A percentile compares a stretch with the other conserved stretches of the same genome.
These are phyloP conservation scores for Pseudogymnoascus sp. DNA, from an alignment of 2,329 filamentous ascomycete species.

Conservation along the genomic window DNA sequence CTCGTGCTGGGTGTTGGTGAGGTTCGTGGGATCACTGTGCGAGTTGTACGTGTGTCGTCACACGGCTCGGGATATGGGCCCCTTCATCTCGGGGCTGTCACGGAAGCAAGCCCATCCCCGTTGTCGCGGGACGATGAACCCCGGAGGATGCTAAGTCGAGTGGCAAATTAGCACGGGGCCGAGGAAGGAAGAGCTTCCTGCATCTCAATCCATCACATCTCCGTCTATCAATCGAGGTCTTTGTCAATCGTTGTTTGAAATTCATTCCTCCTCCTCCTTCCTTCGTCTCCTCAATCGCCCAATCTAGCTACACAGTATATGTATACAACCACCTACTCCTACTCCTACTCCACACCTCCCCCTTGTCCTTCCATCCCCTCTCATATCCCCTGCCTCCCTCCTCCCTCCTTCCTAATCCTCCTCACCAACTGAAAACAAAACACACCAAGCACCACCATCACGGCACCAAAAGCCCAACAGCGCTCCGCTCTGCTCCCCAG, in stretches of 20 bases:
- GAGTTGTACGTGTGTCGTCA: not conserved
- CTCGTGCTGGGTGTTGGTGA: not conserved
- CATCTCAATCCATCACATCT: not conserved
- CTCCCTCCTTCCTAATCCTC: not conserved
- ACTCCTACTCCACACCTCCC: not conserved
- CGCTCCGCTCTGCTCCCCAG: conserved; percentile 1
- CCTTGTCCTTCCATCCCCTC: not conserved
- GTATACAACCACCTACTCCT: not conserved
- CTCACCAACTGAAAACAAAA: conserved; percentile 4
- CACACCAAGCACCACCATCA: conserved; percentile 6
- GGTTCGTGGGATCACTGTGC: not conserved
- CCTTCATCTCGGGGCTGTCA: not conserved
- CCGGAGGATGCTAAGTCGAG: not conserved
- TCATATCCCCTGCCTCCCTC: not conserved
- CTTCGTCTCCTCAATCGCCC: not conserved
- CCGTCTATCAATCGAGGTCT: not conserved
- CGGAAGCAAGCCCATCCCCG: not conserved
- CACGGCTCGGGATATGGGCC: not conserved
- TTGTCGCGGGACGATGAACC: not conserved
- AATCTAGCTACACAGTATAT: conserved; percentile 8
- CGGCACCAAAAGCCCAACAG: not conserved
- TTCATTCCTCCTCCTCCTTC: not conserved
- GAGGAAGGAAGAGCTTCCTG: not conserved
- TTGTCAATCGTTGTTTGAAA: conserved; percentile 3
- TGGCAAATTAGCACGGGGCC: conserved; percentile 8